Conservation (phyloP, 441 rosid genomes). For the Aquilaria agallochum region DNA sequence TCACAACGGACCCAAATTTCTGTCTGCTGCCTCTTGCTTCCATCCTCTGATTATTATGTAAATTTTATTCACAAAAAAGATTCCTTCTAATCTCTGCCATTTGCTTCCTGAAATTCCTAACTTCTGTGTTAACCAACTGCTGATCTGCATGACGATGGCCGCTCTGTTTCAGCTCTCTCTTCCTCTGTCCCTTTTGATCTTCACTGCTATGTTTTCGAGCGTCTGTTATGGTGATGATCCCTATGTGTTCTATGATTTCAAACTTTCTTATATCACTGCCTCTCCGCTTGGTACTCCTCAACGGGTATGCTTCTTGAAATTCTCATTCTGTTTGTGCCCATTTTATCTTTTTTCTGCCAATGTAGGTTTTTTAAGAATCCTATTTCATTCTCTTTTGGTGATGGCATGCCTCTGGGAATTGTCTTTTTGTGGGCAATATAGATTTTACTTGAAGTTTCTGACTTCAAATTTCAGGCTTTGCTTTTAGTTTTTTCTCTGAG, state of each 20-base stretch:
- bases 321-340: neutral
- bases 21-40: neutral
- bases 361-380: neutral
- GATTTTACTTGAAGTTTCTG: too few relatives aligned
- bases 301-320: conserved; percentile 37
- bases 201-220: conserved; percentile 35
- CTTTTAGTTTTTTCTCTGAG: too few relatives aligned
- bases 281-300: conserved; percentile 92
- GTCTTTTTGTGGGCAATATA: too few relatives aligned
- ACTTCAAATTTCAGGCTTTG: too few relatives aligned
- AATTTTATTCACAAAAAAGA: neutral
- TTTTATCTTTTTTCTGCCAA: neutral
- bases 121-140: too few relatives aligned
- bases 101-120: conserved; percentile 6
- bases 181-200: conserved; percentile 21
- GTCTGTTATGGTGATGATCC: conserved; percentile 66
- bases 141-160: conserved; percentile 18
- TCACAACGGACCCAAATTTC: neutral
- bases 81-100: conserved; percentile 1
- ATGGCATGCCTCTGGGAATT: too few relatives aligned
- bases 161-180: conserved; percentile 18
- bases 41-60: neutral
- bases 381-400: neutral
- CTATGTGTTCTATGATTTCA: conserved; percentile 40
- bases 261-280: conserved; percentile 57